Percentiles rank a stretch among this genome's conserved stretches.
Conservation (phyloP, 2,329 filamentous ascomycete genomes). For the Epichloe typhina region DNA sequence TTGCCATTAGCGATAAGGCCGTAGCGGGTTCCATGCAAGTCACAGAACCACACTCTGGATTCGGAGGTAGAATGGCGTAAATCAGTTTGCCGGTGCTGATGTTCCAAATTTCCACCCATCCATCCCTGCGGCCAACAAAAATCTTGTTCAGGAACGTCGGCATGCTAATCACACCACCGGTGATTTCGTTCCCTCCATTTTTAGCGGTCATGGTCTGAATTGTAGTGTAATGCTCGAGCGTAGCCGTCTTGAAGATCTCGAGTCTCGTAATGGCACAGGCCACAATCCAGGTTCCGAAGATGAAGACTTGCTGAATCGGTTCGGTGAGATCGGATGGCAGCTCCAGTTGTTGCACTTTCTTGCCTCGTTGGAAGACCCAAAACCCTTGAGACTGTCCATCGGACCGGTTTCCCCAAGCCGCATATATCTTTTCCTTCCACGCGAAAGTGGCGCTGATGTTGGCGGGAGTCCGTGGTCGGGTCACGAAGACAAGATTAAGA, state of each 20-base stretch:
- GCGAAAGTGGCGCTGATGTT: slow-evolving; percentile 76
- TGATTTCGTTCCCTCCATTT: slow-evolving; percentile 53
- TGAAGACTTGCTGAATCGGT: slow-evolving; percentile 61
- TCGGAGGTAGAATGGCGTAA: slow-evolving; percentile 73
- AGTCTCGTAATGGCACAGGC: slow-evolving; percentile 63
- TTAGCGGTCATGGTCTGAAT: slow-evolving; percentile 46
- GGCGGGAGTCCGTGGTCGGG: slow-evolving; percentile 73
- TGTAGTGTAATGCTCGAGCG: slow-evolving; percentile 81
- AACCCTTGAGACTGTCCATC: slow-evolving; percentile 49
- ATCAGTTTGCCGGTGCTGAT: slow-evolving; percentile 82
- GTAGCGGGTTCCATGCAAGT: slow-evolving; percentile 77
- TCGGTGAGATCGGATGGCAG: slow-evolving; percentile 52
- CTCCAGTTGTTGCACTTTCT: slow-evolving; percentile 64
- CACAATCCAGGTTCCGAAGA: slow-evolving; percentile 87
- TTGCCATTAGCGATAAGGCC: slow-evolving; percentile 71
- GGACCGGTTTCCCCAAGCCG: slow-evolving; percentile 66
- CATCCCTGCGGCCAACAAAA: slow-evolving; percentile 76
- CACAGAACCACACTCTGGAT: slow-evolving; percentile 62
- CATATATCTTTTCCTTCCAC: slow-evolving; percentile 77
- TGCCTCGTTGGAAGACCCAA: slow-evolving; percentile 88
- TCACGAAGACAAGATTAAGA: slow-evolving; percentile 86
- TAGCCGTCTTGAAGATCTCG: slow-evolving; percentile 78
- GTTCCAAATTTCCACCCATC: slow-evolving; percentile 95
- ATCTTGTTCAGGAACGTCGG: slow-evolving; percentile 95
- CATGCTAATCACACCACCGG: slow-evolving; percentile 71